A percentile compares a stretch with the other conserved stretches of the same genome.
phyloP scores from a whole-genome alignment of 441 rosid species.

The Biscutella laevigata region DNA sequence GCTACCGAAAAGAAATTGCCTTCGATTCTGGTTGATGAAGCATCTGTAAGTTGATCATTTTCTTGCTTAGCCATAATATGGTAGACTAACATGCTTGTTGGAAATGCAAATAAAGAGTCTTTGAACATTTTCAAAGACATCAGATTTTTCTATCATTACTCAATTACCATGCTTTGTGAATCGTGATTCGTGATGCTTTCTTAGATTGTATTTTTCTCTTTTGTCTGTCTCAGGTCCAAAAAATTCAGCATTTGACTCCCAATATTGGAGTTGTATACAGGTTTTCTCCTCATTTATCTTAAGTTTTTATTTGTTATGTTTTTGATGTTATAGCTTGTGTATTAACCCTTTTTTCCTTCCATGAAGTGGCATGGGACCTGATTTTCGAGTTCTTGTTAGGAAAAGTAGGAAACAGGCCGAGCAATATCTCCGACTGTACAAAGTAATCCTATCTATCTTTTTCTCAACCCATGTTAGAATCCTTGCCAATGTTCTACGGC shows the following conservation, averaged over 20 bases:
- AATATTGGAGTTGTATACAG: conserved; percentile 32
- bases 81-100: background rate
- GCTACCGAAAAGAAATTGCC: conserved; percentile 92
- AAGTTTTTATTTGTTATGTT: background rate
- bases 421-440: conserved; percentile 84
- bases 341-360: conserved; percentile 4
- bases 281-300: background rate
- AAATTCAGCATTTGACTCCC: conserved; percentile 30
- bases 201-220: background rate
- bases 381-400: conserved; percentile 86
- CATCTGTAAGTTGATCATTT: conserved; percentile 48
- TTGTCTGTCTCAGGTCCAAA: conserved; percentile 20
- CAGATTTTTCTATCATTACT: background rate
- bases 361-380: conserved; percentile 98
- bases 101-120: background rate
- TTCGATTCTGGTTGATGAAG: conserved; percentile 84
- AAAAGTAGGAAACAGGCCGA: conserved; percentile 99
- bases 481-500: background rate
- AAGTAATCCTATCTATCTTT: conserved; percentile 35
- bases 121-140: background rate
- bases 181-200: too few relatives aligned
- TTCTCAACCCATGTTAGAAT: background rate
- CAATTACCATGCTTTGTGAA: background rate
- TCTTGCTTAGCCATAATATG: background rate
- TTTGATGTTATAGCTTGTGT: background rate